Evolutionary conservation across 1,284 basidiomycete genomes (phyloP).

Genomic region (Sporisorium sorghi): DNA sequence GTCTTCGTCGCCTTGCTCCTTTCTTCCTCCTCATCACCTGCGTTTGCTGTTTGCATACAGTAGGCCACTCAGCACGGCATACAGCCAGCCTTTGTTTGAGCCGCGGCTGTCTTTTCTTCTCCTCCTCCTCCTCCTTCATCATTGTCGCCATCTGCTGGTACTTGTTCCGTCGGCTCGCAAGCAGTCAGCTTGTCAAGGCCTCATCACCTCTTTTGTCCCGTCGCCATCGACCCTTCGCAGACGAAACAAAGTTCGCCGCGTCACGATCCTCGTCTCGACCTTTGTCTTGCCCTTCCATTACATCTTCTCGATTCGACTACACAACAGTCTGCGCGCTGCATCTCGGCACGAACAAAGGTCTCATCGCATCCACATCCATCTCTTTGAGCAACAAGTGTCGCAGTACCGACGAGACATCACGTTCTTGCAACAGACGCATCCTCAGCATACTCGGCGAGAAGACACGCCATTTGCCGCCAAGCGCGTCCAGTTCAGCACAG

Average conservation of each 20-base stretch:
- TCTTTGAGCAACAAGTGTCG: background rate
- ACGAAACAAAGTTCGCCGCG: background rate
- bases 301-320: background rate
- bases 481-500: too few relatives aligned
- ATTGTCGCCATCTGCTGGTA: background rate
- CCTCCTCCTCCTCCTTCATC: too few relatives aligned
- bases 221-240: background rate
- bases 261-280: background rate
- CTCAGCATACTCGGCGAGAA: background rate
- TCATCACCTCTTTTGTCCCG: background rate
- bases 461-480: too few relatives aligned
- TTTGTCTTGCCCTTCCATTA: background rate
- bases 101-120: too few relatives aligned
- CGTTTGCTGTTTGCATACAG: too few relatives aligned
- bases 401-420: too few relatives aligned
- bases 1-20: background rate
- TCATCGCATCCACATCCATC: background rate
- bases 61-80: too few relatives aligned
- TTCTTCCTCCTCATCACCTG: too few relatives aligned
- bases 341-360: background rate
- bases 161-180: background rate
- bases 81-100: too few relatives aligned
- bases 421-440: too few relatives aligned
- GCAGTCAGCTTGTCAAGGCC: background rate
- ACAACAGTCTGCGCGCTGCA: background rate